Conservation (phyloP, 148 eudicot genomes). For the Rhododendron simsii region DNA sequence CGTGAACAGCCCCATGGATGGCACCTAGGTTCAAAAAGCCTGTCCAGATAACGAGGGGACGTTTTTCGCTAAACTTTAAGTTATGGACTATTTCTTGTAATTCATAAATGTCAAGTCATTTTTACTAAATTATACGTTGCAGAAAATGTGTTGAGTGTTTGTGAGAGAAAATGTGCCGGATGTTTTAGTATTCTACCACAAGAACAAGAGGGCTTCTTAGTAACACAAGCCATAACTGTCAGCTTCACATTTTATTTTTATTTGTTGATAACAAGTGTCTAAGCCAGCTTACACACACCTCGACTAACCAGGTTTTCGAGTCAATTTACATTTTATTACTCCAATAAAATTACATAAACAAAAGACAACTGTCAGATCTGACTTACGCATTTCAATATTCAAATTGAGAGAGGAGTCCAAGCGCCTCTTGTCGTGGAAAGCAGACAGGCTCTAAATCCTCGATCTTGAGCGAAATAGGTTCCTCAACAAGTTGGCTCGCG, state of each 20-base stretch:
- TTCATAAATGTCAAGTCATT: too few relatives aligned
- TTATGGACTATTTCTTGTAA: too few relatives aligned
- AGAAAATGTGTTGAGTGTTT: too few relatives aligned
- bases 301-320: too few relatives aligned
- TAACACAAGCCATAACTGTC: neutral
- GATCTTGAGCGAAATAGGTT: neutral
- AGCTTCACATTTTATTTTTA: neutral
- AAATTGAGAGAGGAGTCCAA: constrained; percentile 15
- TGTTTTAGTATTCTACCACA: neutral
- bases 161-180: too few relatives aligned
- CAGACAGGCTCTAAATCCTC: constrained; percentile 17
- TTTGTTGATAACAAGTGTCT: too few relatives aligned
- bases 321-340: neutral
- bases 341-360: neutral
- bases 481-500: neutral
- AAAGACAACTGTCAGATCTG: neutral
- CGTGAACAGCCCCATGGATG: too few relatives aligned
- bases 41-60: too few relatives aligned
- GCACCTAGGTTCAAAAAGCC: too few relatives aligned
- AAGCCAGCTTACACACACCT: too few relatives aligned
- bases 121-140: too few relatives aligned
- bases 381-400: neutral
- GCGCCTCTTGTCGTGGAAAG: constrained; percentile 7
- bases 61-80: too few relatives aligned
- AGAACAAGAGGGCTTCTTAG: neutral